Percentiles rank a stretch among this genome's conserved stretches.
These are phyloP conservation scores for Malassezia psittaci DNA, from an alignment of 1,284 basidiomycete genomes.

Conservation along the genomic window DNA sequence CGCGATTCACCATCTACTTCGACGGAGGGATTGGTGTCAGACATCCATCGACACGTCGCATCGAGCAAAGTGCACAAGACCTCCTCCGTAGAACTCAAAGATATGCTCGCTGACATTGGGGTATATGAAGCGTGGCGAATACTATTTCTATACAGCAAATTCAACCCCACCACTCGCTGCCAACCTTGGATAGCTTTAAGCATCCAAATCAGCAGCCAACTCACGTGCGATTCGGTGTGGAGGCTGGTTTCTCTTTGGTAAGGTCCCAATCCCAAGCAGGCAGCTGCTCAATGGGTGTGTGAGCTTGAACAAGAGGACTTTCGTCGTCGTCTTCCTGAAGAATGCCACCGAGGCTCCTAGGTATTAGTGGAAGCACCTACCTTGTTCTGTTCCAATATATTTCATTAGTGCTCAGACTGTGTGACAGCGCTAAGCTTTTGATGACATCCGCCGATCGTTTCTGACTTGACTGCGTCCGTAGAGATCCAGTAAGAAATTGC, in stretches of 20 bases:
- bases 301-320: not conserved
- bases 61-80: conserved; percentile 33
- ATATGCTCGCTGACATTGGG: not conserved
- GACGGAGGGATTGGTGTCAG: conserved; percentile 21
- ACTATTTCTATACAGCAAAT: not conserved
- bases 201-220: not conserved
- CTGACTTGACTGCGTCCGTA: conserved; percentile 25
- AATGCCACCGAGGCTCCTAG: conserved; percentile 22
- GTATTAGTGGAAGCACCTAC: not conserved
- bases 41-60: conserved; percentile 33
- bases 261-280: not conserved
- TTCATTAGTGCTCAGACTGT: conserved; percentile 28
- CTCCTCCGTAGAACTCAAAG: not conserved
- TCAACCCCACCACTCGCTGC: not conserved
- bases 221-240: conserved; percentile 3
- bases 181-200: not conserved
- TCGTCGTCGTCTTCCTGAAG: conserved; percentile 22
- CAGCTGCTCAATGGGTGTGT: not conserved
- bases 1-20: conserved; percentile 21
- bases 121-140: not conserved
- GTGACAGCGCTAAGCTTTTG: conserved; percentile 25
- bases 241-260: not conserved
- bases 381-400: conserved; percentile 27
- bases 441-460: conserved; percentile 25
- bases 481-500: conserved; percentile 28